Conservation (phyloP, 2,329 filamentous ascomycete species). For the Grosmannia huntii region DNA sequence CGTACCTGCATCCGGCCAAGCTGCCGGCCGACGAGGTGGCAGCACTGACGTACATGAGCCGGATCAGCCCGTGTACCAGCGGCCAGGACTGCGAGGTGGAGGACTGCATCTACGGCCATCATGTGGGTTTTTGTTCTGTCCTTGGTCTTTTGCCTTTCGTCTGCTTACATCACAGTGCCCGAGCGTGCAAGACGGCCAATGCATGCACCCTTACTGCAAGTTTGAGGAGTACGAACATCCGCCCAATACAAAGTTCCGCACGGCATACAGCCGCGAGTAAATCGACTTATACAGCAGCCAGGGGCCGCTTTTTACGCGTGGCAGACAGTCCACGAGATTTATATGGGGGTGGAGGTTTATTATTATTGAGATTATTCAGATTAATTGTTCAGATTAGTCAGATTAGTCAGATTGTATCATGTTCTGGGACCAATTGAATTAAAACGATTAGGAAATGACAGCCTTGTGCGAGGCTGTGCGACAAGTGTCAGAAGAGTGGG, state of each 20-base stretch:
- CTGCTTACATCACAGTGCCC: constrained; percentile 31
- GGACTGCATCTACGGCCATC: constrained; percentile 51
- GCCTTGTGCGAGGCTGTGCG: too few relatives aligned
- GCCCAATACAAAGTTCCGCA: constrained; percentile 34
- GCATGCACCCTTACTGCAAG: constrained; percentile 42
- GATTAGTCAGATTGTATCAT: too few relatives aligned
- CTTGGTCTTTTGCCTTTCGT: not conserved
- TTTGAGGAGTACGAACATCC: constrained; percentile 41
- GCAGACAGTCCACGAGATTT: too few relatives aligned
- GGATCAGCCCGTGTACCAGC: constrained; percentile 43
- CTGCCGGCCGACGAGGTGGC: constrained; percentile 40
- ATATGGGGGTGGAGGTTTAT: too few relatives aligned
- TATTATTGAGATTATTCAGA: too few relatives aligned
- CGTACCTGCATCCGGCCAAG: constrained; percentile 43
- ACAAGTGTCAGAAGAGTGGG: too few relatives aligned
- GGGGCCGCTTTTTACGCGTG: too few relatives aligned
- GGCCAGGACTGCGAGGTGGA: constrained; percentile 45
- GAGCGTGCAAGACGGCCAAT: constrained; percentile 36
- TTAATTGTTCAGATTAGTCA: too few relatives aligned
- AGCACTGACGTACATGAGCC: constrained; percentile 41
- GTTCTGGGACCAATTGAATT: too few relatives aligned
- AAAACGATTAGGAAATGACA: too few relatives aligned
- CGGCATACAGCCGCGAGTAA: not conserved
- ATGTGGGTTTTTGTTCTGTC: constrained; percentile 27
- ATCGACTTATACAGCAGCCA: not conserved